These are phyloP conservation scores for Quercus parvula DNA, from an alignment of 306 rosid species.

Conservation along the genomic window DNA sequence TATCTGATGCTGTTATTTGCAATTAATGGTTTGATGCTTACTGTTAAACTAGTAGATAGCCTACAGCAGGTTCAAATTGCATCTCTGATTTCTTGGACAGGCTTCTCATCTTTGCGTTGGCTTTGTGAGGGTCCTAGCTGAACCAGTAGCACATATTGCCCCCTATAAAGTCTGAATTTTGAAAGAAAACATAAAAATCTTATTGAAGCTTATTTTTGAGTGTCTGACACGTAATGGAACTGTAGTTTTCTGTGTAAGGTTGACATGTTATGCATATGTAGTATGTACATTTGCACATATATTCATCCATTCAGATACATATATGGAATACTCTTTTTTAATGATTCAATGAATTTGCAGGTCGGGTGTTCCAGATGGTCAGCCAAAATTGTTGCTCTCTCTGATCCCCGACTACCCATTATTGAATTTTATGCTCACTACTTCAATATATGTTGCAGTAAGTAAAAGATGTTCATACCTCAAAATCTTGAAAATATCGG, in stretches of 20 bases:
- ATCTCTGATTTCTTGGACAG: neutral
- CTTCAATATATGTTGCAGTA: slow-evolving; percentile 67
- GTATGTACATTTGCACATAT: neutral
- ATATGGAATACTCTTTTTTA: neutral
- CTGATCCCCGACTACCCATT: slow-evolving; percentile 82
- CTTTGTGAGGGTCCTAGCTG: neutral
- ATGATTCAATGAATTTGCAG: slow-evolving; percentile 40
- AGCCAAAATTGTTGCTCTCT: slow-evolving; percentile 83
- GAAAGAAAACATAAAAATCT: neutral
- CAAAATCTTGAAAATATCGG: slow-evolving; percentile 2
- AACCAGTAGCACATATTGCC: neutral
- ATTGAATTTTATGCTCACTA: slow-evolving; percentile 88
- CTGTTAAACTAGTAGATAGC: neutral
- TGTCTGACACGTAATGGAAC: neutral
- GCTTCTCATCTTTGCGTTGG: neutral
- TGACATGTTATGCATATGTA: neutral
- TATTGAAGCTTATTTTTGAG: neutral
- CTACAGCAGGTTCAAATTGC: neutral
- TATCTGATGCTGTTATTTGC: neutral
- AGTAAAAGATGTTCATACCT: slow-evolving; percentile 31
- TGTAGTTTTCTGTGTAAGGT: neutral
- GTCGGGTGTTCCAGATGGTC: slow-evolving; percentile 84
- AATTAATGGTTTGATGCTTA: neutral
- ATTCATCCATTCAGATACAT: neutral
- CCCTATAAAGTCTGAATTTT: neutral